A percentile compares a stretch with the other conserved stretches of the same genome.
Evolutionary conservation across 371 early-diverging fungal species (phyloP).

Genomic region (Saksenaea vasiformis): DNA sequence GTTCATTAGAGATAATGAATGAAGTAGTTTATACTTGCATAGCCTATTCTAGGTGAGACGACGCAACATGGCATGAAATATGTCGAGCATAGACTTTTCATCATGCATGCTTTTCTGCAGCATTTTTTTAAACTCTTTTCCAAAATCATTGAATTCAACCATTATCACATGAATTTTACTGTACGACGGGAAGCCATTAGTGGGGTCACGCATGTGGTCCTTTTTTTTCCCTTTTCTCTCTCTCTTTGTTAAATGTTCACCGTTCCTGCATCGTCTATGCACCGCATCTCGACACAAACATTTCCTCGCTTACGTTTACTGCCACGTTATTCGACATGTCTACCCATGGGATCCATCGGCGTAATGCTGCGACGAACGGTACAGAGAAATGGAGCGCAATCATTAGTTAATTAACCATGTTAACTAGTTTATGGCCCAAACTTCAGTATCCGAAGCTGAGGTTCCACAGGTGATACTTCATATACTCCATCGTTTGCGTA

Average conservation of each 20-base stretch:
- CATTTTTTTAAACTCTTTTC: not conserved
- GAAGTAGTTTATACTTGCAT: no score
- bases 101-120: not conserved
- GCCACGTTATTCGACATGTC: not conserved
- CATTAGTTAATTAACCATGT: not conserved
- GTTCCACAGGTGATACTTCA: slow-evolving; percentile 15
- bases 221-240: not conserved
- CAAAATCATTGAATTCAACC: not conserved
- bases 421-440: not conserved
- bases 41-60: no score
- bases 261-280: slow-evolving; percentile 1
- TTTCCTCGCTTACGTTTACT: not conserved
- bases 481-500: no score
- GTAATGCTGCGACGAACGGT: not conserved
- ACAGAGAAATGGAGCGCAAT: not conserved
- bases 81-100: not conserved
- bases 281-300: not conserved
- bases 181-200: slow-evolving; percentile 1
- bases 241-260: not conserved
- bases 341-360: not conserved
- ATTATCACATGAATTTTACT: not conserved
- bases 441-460: slow-evolving; percentile 1
- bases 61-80: no score
- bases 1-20: no score
- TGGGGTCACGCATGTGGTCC: not conserved